These are phyloP conservation scores for Fusarium foetens DNA, from an alignment of 2,329 filamentous ascomycete genomes.

Conservation along the genomic window DNA sequence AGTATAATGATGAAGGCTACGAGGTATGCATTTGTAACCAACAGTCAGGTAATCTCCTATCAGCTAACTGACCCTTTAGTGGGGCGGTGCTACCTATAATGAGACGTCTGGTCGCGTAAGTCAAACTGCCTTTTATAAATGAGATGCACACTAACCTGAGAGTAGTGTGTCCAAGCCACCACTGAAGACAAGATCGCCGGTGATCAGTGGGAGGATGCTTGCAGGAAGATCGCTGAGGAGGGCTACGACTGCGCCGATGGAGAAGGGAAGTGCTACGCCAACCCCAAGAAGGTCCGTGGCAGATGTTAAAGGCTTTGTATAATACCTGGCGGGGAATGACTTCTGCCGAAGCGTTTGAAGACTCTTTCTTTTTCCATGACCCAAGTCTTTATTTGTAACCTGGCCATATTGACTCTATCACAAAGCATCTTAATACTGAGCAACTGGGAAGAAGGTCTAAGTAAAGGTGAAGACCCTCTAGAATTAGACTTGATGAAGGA, in stretches of 20 bases:
- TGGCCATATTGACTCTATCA: too few species aligned
- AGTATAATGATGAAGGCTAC: constrained; percentile 25
- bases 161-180: constrained; percentile 18
- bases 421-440: too few species aligned
- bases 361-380: too few species aligned
- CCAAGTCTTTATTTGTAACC: too few species aligned
- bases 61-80: constrained; percentile 5
- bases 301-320: constrained; percentile 9
- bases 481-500: too few species aligned
- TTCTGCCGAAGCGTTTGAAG: too few species aligned
- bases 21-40: background rate
- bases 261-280: constrained; percentile 32
- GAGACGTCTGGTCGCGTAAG: constrained; percentile 28
- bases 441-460: too few species aligned
- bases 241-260: constrained; percentile 36
- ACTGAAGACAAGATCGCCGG: constrained; percentile 29
- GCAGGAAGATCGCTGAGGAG: constrained; percentile 23
- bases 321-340: too few species aligned
- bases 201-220: constrained; percentile 40
- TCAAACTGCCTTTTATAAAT: too few species aligned
- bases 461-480: too few species aligned
- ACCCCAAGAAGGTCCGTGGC: constrained; percentile 18
- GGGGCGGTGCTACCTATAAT: constrained; percentile 29
- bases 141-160: background rate
- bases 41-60: rapidly evolving